A percentile compares a stretch with the other conserved stretches of the same genome.
Conservation (phyloP, 352 stramenopile species). For the Phytophthora litchii region DNA sequence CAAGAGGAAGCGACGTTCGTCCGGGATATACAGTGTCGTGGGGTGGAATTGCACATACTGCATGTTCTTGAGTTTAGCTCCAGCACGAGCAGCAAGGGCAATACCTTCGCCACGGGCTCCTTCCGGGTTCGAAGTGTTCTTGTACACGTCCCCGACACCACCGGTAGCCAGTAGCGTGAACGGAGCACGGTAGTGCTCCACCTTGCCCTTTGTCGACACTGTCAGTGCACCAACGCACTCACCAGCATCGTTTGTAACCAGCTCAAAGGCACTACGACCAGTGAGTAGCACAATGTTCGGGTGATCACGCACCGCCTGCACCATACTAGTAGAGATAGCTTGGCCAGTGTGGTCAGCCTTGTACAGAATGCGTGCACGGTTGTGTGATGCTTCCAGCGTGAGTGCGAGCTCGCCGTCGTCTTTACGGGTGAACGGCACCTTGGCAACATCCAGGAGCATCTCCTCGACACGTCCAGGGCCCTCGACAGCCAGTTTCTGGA, state of each 20-base stretch:
- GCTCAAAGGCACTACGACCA: conserved; percentile 76
- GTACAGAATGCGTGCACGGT: conserved; percentile 93
- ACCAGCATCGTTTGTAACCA: conserved; percentile 63
- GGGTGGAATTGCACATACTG: conserved; percentile 98
- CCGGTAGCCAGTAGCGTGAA: conserved; percentile 93
- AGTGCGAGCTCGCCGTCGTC: conserved; percentile 71
- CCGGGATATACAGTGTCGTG: conserved; percentile 92
- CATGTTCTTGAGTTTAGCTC: conserved; percentile 87
- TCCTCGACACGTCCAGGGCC: conserved; percentile 90
- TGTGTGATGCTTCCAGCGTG: conserved; percentile 93
- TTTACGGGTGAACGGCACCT: conserved; percentile 91
- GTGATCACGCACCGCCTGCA: conserved; percentile 83
- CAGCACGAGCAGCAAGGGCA: conserved; percentile 79
- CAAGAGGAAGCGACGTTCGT: conserved; percentile 91
- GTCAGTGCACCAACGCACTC: conserved; percentile 81
- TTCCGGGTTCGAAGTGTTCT: conserved; percentile 94
- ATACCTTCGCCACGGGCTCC: conserved; percentile 76
- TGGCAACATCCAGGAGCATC: conserved; percentile 84
- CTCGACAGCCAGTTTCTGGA: conserved; percentile 93
- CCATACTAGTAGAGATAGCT: conserved; percentile 93
- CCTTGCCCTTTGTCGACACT: conserved; percentile 53
- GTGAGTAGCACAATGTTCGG: conserved; percentile 83
- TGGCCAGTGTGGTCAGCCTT: conserved; percentile 93
- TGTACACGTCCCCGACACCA: conserved; percentile 94
- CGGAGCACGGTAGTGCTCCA: conserved; percentile 71